A percentile compares a stretch with the other conserved stretches of the same genome.
Conservation (phyloP, 441 rosid genomes). For the Pelargonium fulgidum region DNA sequence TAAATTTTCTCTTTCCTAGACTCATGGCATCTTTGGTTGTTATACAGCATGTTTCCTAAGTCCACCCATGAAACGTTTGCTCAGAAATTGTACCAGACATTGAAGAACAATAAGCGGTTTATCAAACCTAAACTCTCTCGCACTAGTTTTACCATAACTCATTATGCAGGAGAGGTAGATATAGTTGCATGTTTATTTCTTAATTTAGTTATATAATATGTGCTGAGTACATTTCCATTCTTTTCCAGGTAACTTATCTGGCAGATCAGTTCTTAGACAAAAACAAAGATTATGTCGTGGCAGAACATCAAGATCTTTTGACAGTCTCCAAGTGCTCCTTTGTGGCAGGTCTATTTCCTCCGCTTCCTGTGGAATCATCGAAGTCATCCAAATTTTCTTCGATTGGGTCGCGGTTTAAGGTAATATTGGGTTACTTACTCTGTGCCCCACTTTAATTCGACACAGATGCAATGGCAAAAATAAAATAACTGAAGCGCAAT, state of each 20-base stretch:
- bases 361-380: conserved; percentile 45
- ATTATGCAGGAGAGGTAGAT: conserved; percentile 70
- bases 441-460: conserved; percentile 2
- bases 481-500: neutral
- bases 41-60: conserved; percentile 61
- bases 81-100: conserved; percentile 65
- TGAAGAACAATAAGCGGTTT: conserved; percentile 58
- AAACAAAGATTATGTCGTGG: conserved; percentile 69
- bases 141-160: conserved; percentile 53
- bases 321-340: conserved; percentile 58
- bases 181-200: conserved; percentile 8
- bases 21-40: conserved; percentile 7
- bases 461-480: neutral
- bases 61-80: conserved; percentile 67
- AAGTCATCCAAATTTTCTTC: conserved; percentile 67
- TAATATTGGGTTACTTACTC: conserved; percentile 22
- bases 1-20: no score
- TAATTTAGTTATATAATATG: conserved; percentile 6
- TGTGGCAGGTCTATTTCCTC: conserved; percentile 53
- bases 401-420: conserved; percentile 71
- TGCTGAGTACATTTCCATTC: neutral
- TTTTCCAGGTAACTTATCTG: conserved; percentile 60
- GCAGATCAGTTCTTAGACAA: conserved; percentile 65
- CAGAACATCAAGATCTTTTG: conserved; percentile 73
- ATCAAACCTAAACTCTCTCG: conserved; percentile 59